Conservation (phyloP, 345 rosid genomes). For the Stellera chamaejasme region DNA sequence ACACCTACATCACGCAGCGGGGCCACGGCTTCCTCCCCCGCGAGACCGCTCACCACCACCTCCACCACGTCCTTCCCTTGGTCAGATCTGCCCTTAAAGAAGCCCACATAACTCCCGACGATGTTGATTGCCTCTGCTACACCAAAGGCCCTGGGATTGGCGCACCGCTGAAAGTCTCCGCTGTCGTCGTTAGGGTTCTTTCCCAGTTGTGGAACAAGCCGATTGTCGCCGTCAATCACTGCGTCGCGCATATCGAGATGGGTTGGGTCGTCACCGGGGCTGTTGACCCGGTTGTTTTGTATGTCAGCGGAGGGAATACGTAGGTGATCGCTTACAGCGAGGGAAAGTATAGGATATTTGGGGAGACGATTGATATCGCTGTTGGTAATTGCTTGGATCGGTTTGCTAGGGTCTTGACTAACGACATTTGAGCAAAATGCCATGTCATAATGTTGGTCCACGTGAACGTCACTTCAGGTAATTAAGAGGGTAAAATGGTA, state of each 20-base stretch:
- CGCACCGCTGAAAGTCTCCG: constrained; percentile 82
- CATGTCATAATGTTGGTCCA: no score
- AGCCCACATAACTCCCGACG: constrained; percentile 58
- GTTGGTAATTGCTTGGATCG: constrained; percentile 96
- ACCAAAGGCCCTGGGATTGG: constrained; percentile 98
- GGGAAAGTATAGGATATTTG: constrained; percentile 78
- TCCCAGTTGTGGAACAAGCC: constrained; percentile 91
- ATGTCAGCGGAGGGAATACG: constrained; percentile 97
- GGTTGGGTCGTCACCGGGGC: constrained; percentile 93
- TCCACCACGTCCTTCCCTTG: no score
- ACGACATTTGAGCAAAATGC: no score
- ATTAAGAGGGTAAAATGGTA: no score
- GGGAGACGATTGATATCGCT: constrained; percentile 99
- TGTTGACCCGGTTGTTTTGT: constrained; percentile 82
- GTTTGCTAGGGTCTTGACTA: no score
- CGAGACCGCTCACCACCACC: no score
- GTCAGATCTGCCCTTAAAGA: no score
- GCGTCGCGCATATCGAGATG: constrained; percentile 97
- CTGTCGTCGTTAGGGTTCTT: constrained; percentile 65
- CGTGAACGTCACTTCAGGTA: no score
- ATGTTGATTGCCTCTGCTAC: constrained; percentile 85
- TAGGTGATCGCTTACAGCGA: constrained; percentile 95
- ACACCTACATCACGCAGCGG: no score
- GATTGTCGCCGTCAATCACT: constrained; percentile 79
- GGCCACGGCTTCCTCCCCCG: no score